These are phyloP conservation scores for Collybia sp. DNA, from an alignment of 768 basidiomycete genomes.

Conservation along the genomic window DNA sequence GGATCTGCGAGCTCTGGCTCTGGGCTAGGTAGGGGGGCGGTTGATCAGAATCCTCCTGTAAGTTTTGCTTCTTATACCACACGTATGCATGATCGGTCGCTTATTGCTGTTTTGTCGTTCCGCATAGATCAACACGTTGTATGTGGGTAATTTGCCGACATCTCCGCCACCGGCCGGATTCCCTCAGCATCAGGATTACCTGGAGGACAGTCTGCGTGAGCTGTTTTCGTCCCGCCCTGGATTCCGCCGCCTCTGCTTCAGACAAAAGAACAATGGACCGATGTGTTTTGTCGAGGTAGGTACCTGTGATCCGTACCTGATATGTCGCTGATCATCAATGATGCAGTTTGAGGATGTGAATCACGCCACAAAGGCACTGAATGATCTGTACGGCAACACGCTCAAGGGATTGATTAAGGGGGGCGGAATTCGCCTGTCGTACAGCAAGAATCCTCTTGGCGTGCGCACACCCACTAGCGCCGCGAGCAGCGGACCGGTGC, in stretches of 20 bases:
- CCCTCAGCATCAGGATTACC: constrained; percentile 69
- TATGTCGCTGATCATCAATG: constrained; percentile 7
- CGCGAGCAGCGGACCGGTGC: constrained; percentile 27
- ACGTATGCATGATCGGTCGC: no score
- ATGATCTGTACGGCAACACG: constrained; percentile 88
- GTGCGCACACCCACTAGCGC: constrained; percentile 76
- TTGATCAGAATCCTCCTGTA: constrained; percentile 94
- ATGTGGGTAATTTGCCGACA: constrained; percentile 96
- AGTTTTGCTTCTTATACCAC: constrained; percentile 21
- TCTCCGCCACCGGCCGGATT: constrained; percentile 66
- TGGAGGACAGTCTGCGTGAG: constrained; percentile 84
- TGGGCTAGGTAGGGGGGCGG: constrained; percentile 36
- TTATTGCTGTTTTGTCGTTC: not conserved
- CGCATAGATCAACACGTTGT: constrained; percentile 89
- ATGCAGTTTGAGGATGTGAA: constrained; percentile 85
- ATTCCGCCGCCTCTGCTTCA: constrained; percentile 88
- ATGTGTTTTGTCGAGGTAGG: constrained; percentile 99
- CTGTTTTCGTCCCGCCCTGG: constrained; percentile 79
- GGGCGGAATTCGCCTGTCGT: constrained; percentile 92
- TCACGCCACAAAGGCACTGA: constrained; percentile 81
- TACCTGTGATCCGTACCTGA: constrained; percentile 4
- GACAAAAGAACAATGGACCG: constrained; percentile 95
- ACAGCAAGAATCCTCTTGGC: constrained; percentile 98
- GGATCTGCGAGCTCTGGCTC: constrained; percentile 34
- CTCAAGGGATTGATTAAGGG: constrained; percentile 91